phyloP scores from a whole-genome alignment of 176 grass and related monocot species.

The Canna indica region DNA sequence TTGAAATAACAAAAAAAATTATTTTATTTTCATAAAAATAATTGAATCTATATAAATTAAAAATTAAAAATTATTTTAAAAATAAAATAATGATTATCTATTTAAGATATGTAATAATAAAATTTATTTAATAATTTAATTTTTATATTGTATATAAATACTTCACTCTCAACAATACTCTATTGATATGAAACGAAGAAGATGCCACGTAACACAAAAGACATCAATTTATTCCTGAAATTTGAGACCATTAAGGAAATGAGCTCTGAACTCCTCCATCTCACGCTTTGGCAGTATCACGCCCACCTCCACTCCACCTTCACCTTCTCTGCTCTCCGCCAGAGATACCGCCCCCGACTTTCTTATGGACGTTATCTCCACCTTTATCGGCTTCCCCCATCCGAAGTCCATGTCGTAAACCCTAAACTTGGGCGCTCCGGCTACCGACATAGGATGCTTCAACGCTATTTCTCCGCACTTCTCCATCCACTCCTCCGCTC shows the following conservation, averaged over 20 bases:
- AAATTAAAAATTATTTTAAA: too few species aligned
- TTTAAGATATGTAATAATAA: too few species aligned
- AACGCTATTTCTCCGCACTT: not conserved
- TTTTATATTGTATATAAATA: too few species aligned
- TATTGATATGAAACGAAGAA: too few species aligned
- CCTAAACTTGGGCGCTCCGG: conserved; percentile 32
- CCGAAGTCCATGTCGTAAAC: conserved; percentile 50
- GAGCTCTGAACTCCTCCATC: conserved; percentile 29
- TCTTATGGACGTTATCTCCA: conserved; percentile 29
- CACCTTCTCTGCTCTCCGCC: conserved; percentile 18
- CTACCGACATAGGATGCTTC: conserved; percentile 5
- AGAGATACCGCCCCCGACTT: conserved; percentile 26
- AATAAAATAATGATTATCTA: too few species aligned
- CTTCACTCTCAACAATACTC: too few species aligned
- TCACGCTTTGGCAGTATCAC: conserved; percentile 14
- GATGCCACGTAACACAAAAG: too few species aligned
- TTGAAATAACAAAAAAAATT: too few species aligned
- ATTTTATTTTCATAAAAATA: too few species aligned
- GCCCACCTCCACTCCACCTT: conserved; percentile 36
- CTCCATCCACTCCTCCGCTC: not conserved
- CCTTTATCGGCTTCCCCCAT: conserved; percentile 29
- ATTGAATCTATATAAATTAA: too few species aligned
- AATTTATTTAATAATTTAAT: too few species aligned
- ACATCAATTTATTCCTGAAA: too few species aligned
- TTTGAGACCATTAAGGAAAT: conserved; percentile 21